Percentiles rank a stretch among this genome's conserved stretches.
phyloP scores from a whole-genome alignment of 805 yeast genomes.

The Hyphopichia homilentoma region DNA sequence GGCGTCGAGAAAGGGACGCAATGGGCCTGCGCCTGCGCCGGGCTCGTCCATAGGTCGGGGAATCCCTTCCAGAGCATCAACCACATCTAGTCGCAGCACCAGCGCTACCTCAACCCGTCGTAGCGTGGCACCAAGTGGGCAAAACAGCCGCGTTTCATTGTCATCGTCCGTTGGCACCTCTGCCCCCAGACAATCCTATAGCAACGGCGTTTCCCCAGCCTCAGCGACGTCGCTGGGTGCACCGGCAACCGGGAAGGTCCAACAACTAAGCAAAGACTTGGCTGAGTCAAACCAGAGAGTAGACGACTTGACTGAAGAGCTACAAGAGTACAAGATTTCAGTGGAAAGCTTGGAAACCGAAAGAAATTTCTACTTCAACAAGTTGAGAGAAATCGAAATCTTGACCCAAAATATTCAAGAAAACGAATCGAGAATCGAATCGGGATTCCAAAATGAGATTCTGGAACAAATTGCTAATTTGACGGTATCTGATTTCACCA shows the following conservation, averaged over 20 bases:
- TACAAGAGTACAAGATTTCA: constrained; percentile 53
- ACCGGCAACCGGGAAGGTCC: too few relatives aligned
- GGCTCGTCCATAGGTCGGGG: not conserved
- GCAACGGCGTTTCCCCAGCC: not conserved
- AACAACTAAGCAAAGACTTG: constrained; percentile 37
- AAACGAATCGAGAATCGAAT: constrained; percentile 3
- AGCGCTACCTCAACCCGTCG: not conserved
- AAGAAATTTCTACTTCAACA: constrained; percentile 86
- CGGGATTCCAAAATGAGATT: constrained; percentile 20
- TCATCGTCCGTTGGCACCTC: not conserved
- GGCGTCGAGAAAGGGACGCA: constrained; percentile 20
- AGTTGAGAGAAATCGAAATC: constrained; percentile 84
- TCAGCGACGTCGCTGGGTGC: not conserved
- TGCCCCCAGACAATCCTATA: not conserved
- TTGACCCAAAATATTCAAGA: constrained; percentile 54
- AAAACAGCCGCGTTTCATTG: not conserved
- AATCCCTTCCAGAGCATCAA: not conserved
- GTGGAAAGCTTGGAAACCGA: constrained; percentile 73
- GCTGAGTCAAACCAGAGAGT: constrained; percentile 41
- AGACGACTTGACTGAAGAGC: constrained; percentile 44
- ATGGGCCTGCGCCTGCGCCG: not conserved
- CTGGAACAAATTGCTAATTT: constrained; percentile 40
- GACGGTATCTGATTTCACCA: constrained; percentile 24
- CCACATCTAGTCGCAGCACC: not conserved
- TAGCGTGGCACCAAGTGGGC: not conserved